A percentile compares a stretch with the other conserved stretches of the same genome.
Conservation (phyloP, 2,329 filamentous ascomycete species). For the Trichophyton mentagrophytes region DNA sequence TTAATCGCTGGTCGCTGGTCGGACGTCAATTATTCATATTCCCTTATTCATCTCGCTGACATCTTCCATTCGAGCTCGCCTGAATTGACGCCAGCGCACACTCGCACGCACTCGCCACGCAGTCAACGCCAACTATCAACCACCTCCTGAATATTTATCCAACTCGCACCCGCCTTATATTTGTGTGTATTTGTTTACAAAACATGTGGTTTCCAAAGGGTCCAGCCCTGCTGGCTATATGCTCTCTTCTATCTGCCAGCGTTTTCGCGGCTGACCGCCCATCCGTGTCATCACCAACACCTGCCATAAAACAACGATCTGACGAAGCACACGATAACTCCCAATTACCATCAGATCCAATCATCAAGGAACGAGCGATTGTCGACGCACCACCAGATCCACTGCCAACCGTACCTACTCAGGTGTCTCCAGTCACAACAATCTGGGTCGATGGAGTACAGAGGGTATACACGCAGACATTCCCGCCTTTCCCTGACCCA, state of each 20-base stretch:
- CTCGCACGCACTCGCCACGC: not conserved
- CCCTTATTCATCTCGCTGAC: not conserved
- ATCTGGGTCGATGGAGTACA: conserved; percentile 13
- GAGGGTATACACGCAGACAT: conserved; percentile 19
- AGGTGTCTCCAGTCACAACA: conserved; percentile 20
- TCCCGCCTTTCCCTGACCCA: conserved; percentile 20
- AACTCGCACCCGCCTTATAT: not conserved
- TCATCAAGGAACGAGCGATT: conserved; percentile 17
- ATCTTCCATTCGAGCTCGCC: not conserved
- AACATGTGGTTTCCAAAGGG: not conserved
- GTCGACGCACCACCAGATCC: conserved; percentile 17
- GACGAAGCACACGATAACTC: not conserved
- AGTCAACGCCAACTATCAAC: not conserved
- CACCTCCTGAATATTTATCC: not conserved
- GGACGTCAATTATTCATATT: not conserved
- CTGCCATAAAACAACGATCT: not conserved
- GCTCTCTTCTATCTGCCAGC: not conserved
- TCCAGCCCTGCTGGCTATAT: not conserved
- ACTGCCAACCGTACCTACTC: conserved; percentile 16
- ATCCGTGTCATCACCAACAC: not conserved
- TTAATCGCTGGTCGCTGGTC: not conserved
- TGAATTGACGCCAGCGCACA: not conserved
- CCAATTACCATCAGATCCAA: not conserved
- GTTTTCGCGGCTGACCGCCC: not conserved
- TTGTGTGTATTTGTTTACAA: not conserved